Evolutionary conservation across 768 basidiomycete species (phyloP).

Genomic region (Leccinum obscurum): DNA sequence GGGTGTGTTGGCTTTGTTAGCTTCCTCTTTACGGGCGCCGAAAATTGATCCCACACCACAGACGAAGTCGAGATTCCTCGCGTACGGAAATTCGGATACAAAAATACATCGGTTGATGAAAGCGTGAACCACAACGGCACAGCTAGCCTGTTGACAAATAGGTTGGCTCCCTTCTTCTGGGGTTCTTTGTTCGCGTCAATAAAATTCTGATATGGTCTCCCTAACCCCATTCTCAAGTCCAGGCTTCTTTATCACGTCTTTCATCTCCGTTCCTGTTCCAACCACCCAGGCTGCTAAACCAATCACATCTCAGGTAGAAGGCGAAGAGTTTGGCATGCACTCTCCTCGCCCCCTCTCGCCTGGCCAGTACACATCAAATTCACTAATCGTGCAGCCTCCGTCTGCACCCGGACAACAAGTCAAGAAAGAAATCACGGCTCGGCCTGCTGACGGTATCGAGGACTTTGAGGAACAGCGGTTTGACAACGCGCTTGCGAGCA

Average conservation of each 20-base stretch:
- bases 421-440: not conserved
- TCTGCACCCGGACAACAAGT: slow-evolving; percentile 10
- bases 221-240: slow-evolving; percentile 33
- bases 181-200: slow-evolving; percentile 20
- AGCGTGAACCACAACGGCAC: slow-evolving; percentile 2
- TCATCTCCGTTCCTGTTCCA: slow-evolving; percentile 34
- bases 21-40: not conserved
- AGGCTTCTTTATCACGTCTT: slow-evolving; percentile 35
- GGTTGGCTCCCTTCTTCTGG: slow-evolving; percentile 24
- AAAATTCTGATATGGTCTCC: slow-evolving; percentile 20
- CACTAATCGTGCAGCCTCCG: slow-evolving; percentile 27
- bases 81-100: slow-evolving; percentile 44
- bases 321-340: slow-evolving; percentile 19
- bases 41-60: slow-evolving; percentile 23
- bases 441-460: not conserved
- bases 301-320: slow-evolving; percentile 21
- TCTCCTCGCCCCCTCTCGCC: slow-evolving; percentile 21
- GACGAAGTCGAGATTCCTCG: slow-evolving; percentile 58
- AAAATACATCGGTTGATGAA: slow-evolving; percentile 13
- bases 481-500: slow-evolving; percentile 32
- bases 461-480: slow-evolving; percentile 23
- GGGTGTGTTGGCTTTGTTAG: slow-evolving; percentile 37
- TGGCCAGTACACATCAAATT: slow-evolving; percentile 17
- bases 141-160: slow-evolving; percentile 19
- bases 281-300: slow-evolving; percentile 19